A percentile compares a stretch with the other conserved stretches of the same genome.
phyloP scores from a whole-genome alignment of 2,329 filamentous ascomycete genomes.

The Tolypocladium tundrense region DNA sequence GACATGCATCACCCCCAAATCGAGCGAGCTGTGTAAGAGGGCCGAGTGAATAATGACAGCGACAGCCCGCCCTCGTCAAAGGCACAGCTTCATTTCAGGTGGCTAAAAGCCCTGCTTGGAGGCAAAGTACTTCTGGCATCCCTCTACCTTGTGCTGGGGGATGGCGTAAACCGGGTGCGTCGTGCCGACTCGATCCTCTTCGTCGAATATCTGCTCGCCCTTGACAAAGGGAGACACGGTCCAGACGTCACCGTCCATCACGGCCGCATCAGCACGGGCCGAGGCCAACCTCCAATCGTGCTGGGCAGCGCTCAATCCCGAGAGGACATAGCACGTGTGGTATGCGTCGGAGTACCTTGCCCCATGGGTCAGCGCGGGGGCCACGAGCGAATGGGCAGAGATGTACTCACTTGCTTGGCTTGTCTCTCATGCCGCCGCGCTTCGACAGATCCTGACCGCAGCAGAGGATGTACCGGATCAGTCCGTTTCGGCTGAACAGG shows the following conservation, averaged over 20 bases:
- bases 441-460: constrained; percentile 69
- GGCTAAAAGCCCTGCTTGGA: constrained; percentile 46
- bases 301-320: constrained; percentile 74
- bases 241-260: constrained; percentile 31
- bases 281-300: constrained; percentile 46
- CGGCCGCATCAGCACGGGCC: constrained; percentile 20
- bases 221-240: constrained; percentile 38
- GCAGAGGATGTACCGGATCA: constrained; percentile 80
- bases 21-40: neutral
- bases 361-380: constrained; percentile 1
- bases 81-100: neutral
- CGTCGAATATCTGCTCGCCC: constrained; percentile 56
- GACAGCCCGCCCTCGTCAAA: neutral
- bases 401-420: constrained; percentile 69
- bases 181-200: constrained; percentile 56
- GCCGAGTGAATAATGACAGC: neutral
- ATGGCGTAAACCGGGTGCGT: constrained; percentile 83
- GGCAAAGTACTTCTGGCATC: constrained; percentile 55
- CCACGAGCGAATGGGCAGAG: constrained; percentile 1
- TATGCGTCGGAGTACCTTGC: constrained; percentile 67
- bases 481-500: constrained; percentile 71
- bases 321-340: constrained; percentile 85
- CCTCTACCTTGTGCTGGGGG: constrained; percentile 57
- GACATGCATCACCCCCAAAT: neutral
- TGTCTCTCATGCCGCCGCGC: constrained; percentile 80